Percentiles rank a stretch among this genome's conserved stretches.
phyloP scores from a whole-genome alignment of 306 rosid genomes.

The Cicer chorassanicum region DNA sequence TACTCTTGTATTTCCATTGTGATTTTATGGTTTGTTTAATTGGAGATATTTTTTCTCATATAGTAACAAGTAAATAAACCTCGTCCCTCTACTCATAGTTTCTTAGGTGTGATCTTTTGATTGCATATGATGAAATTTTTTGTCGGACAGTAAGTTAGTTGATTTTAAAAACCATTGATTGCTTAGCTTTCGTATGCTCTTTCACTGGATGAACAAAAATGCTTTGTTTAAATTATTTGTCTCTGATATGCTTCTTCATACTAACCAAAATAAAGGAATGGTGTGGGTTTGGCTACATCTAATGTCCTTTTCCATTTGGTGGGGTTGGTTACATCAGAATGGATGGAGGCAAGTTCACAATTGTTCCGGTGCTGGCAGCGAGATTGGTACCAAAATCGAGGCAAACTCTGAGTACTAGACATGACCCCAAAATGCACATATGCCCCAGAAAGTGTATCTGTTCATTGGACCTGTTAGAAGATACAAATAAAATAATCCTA shows the following conservation, averaged over 20 bases:
- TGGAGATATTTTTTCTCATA: background rate
- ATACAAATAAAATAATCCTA: background rate
- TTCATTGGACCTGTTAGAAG: background rate
- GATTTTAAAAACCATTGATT: background rate
- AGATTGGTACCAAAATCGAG: too few relatives aligned
- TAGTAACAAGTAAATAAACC: background rate
- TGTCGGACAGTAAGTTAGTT: background rate
- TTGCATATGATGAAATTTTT: background rate
- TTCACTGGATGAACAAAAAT: background rate
- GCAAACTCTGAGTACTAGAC: too few relatives aligned
- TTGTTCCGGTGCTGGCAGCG: background rate
- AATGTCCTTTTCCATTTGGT: too few relatives aligned
- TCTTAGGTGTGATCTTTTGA: background rate
- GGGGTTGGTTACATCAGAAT: background rate
- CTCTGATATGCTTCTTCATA: background rate
- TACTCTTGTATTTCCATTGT: background rate
- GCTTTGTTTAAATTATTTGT: background rate
- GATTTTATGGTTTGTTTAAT: constrained; percentile 13
- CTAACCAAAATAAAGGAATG: background rate
- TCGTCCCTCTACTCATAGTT: background rate
- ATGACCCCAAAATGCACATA: background rate
- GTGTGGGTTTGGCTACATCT: background rate
- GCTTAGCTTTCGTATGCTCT: background rate
- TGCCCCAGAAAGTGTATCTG: background rate
- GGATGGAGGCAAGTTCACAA: background rate